Evolutionary conservation across 306 rosid genomes (phyloP), one percentile per base, ranked within the genome.

Genomic region (Pueraria montana): DNA sequence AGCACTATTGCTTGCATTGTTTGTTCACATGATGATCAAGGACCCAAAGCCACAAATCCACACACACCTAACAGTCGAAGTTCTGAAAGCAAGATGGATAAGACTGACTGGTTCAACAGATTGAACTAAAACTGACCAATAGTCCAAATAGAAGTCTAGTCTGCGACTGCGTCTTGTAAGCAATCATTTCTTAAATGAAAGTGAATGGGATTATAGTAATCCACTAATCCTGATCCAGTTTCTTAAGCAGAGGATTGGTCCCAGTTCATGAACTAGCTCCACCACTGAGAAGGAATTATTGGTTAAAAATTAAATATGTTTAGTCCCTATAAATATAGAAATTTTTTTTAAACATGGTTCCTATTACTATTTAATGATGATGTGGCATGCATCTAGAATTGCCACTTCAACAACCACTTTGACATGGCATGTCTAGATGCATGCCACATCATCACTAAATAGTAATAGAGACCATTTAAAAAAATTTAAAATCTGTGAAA

Each of bases 21-120:
- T 76, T 76, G 64, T 40, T 59, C 14, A 70, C 62, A 85, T 13
- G 78, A 8, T 74, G 66, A 75, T 73, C 72, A 69, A 76, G 68
- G 64, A 38, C 58, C 40, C 45, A 38, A 84, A 76, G 40, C 46
- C 32, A 34, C 49, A 38, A 30, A 69, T 62, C 74, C 34, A 65
- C 63, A 55, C 45, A 17, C 42, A 73, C 11, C 18, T 3, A 11
- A 84, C 14, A 68, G 63, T 67, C 59, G 52, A 66, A 82, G 48
- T 72, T 74, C 56, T 30, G 45, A 58, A 74, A 61, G 48, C 30
- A 67, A 53, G 20, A 34, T 17, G 34, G 76, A 67, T 49, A 62
- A 52, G 16, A 67, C 21, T 49, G 38, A 64, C 61, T 16, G 23
- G 62, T 12, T 85, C 34, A 74, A 55, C 49, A 42, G 56, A 49